phyloP scores from a whole-genome alignment of 192 early-diverging fungal species.

The Coemansia sp. region DNA sequence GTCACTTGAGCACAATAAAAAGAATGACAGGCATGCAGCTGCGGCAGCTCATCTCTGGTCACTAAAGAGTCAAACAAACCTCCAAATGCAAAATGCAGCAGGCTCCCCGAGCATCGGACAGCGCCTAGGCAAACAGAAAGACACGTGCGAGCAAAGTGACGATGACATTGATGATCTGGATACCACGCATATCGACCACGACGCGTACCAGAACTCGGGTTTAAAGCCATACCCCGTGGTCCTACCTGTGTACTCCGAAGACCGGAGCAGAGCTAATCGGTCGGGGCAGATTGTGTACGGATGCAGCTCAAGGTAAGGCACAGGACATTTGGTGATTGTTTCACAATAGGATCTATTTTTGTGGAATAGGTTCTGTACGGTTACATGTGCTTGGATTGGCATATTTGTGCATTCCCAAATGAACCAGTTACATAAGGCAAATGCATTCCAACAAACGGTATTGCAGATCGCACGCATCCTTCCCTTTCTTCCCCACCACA shows the following conservation, averaged over 20 bases:
- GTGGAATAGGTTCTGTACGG: neutral
- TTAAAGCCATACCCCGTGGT: neutral
- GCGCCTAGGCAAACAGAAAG: neutral
- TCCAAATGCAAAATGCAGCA: neutral
- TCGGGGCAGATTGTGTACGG: neutral
- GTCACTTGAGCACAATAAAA: neutral
- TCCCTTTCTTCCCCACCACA: neutral
- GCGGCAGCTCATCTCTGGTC: neutral
- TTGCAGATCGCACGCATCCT: neutral
- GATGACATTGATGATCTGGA: neutral
- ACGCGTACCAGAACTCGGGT: neutral
- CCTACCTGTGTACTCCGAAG: neutral
- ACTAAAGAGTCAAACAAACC: neutral
- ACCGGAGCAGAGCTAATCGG: neutral
- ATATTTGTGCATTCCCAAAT: neutral
- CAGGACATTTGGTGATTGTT: neutral
- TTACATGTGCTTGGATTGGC: neutral
- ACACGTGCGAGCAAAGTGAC: neutral
- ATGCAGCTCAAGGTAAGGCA: neutral
- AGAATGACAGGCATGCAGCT: neutral
- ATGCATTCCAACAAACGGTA: neutral
- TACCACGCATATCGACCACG: constrained; percentile 6
- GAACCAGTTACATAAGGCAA: neutral
- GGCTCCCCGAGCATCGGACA: neutral
- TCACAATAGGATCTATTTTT: neutral